These are phyloP conservation scores for Alternaria triticina DNA, from an alignment of 2,329 filamentous ascomycete species.

Conservation along the genomic window DNA sequence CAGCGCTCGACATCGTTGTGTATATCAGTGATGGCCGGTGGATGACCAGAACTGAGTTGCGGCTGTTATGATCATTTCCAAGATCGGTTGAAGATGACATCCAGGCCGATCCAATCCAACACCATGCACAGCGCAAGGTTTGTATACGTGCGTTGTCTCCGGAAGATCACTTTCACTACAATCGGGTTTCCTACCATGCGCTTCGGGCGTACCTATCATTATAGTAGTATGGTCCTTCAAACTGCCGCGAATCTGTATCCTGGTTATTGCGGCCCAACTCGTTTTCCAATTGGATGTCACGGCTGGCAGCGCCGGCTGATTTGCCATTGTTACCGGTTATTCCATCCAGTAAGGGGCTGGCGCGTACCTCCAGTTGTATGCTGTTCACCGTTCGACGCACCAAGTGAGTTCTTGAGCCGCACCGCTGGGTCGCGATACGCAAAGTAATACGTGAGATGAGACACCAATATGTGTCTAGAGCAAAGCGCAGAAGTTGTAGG, in stretches of 20 bases:
- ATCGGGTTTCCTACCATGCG: not conserved
- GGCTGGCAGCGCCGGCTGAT: constrained; percentile 1
- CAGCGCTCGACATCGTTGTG: not conserved
- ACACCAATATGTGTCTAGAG: not conserved
- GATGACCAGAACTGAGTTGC: not conserved
- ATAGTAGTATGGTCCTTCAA: not conserved
- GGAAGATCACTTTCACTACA: not conserved
- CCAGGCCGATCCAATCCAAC: not conserved
- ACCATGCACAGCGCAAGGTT: not conserved
- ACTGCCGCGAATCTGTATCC: not conserved
- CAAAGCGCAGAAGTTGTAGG: not conserved
- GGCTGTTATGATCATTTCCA: not conserved
- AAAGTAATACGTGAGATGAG: not conserved
- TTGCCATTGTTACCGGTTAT: not conserved
- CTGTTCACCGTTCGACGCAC: constrained; percentile 25
- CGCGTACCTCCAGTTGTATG: not conserved
- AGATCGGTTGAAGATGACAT: not conserved
- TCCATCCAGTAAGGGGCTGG: not conserved
- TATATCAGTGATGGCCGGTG: not conserved
- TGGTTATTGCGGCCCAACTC: constrained; percentile 12
- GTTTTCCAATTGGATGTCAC: not conserved
- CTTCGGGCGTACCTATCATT: not conserved
- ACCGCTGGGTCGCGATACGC: constrained; percentile 1
- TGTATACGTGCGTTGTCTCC: not conserved
- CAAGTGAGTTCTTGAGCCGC: constrained; percentile 15